These are phyloP conservation scores for Gnomoniopsis sp. DNA, from an alignment of 2,329 filamentous ascomycete species.

Conservation along the genomic window DNA sequence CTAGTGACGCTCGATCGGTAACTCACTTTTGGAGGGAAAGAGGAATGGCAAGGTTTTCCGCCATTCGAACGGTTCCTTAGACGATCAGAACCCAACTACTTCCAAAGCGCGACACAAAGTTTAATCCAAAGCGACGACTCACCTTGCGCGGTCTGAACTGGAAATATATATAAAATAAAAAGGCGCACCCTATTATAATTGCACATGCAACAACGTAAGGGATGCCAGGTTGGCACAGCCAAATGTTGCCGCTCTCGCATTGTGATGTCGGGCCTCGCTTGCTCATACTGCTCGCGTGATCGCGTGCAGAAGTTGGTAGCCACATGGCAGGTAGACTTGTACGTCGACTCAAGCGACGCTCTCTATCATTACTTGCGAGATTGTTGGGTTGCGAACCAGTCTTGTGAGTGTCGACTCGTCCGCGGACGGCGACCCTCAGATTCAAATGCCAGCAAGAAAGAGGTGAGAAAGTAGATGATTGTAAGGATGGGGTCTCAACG, in stretches of 20 bases:
- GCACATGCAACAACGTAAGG: neutral
- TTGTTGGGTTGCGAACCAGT: neutral
- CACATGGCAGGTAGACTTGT: neutral
- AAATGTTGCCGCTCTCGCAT: neutral
- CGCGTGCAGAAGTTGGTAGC: neutral
- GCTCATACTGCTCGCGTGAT: neutral
- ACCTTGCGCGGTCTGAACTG: neutral
- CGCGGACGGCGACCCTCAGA: neutral
- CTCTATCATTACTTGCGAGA: too few relatives aligned
- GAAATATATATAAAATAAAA: neutral
- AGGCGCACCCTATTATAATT: neutral
- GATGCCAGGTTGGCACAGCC: slow-evolving; percentile 2
- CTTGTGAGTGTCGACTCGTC: neutral
- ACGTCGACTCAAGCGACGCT: neutral
- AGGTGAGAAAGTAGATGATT: too few relatives aligned
- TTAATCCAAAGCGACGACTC: neutral
- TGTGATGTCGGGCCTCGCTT: neutral
- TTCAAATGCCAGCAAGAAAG: neutral
- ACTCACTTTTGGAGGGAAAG: neutral
- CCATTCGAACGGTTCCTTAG: neutral
- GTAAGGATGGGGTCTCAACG: too few relatives aligned
- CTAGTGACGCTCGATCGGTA: neutral
- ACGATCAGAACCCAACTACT: neutral
- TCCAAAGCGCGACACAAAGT: neutral
- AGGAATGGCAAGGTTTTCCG: neutral